Evolutionary conservation across 2,329 filamentous ascomycete genomes (phyloP), one percentile per base, ranked within the genome.

Genomic region (Aureobasidium sp.): DNA sequence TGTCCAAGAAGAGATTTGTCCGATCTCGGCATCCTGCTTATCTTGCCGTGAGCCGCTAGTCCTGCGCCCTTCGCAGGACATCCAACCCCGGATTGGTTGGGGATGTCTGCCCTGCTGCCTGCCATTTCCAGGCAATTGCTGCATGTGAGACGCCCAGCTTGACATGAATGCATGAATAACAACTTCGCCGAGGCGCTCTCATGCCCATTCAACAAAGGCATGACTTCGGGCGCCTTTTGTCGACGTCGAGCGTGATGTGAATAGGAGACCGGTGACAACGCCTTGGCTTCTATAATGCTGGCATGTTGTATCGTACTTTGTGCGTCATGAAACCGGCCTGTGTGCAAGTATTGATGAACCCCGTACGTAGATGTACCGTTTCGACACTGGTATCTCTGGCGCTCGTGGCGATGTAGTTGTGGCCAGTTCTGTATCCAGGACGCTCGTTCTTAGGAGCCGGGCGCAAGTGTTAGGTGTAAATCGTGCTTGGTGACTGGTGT

Each of bases 21-120:
- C 53, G 53, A 44, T 36, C n/a, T 34, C 53, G 53, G 53, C 39
- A 39, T 34, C 39, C 53, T 57, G 53, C 53, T 57, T 57, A 57
- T 57, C 53, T 57, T 41, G 53, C 27, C 39, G 53, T 27, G 17
- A 27, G 25, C 39, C 53, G 53, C 53, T 57, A 57, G 53, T 57
- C 45, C 39, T 57, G 53, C 53, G 53, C 53, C 53, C 53, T 57
- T 44, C 27, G 15, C 11, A 45, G 27, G 29, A 45, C 53, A 57
- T 42, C 3, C 49, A 42, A 45, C 53, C 53, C 53, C n/a, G 39
- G 39, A 57, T 57, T 57, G 53, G 53, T 57, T 57, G 41, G 53
- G 53, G 41, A 20, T 14, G n/a, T 36, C 29, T 34, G 53, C 53
- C 39, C 53, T 44, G 53, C 53, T 57, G 53, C 53, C 53, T 57